These are phyloP conservation scores for Saccharomyces hybrid DNA, from an alignment of 1,139 yeast species.

Conservation along the genomic window DNA sequence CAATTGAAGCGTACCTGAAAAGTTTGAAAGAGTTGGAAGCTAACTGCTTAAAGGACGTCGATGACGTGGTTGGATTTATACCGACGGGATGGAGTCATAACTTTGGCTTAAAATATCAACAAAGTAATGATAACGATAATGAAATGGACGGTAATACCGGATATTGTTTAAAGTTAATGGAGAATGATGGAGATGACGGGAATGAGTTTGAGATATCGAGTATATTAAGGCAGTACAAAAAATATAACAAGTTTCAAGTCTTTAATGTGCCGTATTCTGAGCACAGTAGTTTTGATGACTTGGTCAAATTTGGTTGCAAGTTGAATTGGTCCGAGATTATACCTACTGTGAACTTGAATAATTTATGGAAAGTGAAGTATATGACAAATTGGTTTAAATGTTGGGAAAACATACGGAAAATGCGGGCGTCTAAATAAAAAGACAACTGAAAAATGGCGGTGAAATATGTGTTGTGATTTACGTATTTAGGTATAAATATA, in stretches of 20 bases:
- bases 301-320: conserved; percentile 53
- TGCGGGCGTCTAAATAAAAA: neutral
- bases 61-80: conserved; percentile 53
- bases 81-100: conserved; percentile 78
- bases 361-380: conserved; percentile 13
- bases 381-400: neutral
- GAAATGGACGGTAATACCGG: conserved; percentile 12
- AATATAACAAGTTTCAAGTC: conserved; percentile 35
- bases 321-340: conserved; percentile 48
- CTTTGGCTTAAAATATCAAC: conserved; percentile 11
- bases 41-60: conserved; percentile 15
- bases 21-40: conserved; percentile 34
- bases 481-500: neutral
- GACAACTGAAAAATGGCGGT: neutral
- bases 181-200: conserved; percentile 11
- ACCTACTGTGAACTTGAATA: conserved; percentile 69
- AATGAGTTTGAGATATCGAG: conserved; percentile 20
- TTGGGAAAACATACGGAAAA: neutral
- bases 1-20: conserved; percentile 44
- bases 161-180: conserved; percentile 13
- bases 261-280: conserved; percentile 82
- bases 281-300: conserved; percentile 81
- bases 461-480: neutral
- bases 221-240: conserved; percentile 29
- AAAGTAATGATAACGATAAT: conserved; percentile 3